Conservation (phyloP, 176 grass and related monocot species). For the Carex pumila region DNA sequence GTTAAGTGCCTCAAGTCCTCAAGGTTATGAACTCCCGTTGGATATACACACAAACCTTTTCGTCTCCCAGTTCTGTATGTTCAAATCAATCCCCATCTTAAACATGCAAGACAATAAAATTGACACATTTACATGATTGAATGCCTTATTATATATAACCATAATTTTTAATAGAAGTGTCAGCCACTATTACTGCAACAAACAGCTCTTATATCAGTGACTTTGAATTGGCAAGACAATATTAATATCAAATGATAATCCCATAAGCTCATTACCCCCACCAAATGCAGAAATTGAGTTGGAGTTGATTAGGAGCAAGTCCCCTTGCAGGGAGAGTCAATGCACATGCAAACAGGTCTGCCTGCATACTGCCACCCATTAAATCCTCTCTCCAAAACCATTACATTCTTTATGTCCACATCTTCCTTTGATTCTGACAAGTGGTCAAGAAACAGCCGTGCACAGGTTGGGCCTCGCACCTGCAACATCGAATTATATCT, state of each 20-base stretch:
- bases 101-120: neutral
- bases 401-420: conserved; percentile 38
- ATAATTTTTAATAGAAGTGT: neutral
- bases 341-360: conserved; percentile 65
- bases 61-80: neutral
- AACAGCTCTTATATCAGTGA: neutral
- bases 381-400: conserved; percentile 77
- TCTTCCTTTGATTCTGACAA: conserved; percentile 49
- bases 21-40: neutral
- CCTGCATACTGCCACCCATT: conserved; percentile 74
- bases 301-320: conserved; percentile 19
- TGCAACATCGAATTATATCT: conserved; percentile 20
- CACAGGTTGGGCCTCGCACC: conserved; percentile 76
- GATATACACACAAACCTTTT: neutral
- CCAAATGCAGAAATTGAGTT: neutral
- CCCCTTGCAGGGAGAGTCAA: conserved; percentile 52
- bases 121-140: neutral
- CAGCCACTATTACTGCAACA: neutral
- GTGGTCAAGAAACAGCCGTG: conserved; percentile 52
- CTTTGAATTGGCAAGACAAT: neutral
- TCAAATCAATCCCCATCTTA: neutral
- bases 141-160: neutral
- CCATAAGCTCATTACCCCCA: conserved; percentile 6
- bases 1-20: neutral
- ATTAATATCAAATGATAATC: neutral